Evolutionary conservation across 208 protist genomes (phyloP).

Genomic region (Acanthamoeba sp.): DNA sequence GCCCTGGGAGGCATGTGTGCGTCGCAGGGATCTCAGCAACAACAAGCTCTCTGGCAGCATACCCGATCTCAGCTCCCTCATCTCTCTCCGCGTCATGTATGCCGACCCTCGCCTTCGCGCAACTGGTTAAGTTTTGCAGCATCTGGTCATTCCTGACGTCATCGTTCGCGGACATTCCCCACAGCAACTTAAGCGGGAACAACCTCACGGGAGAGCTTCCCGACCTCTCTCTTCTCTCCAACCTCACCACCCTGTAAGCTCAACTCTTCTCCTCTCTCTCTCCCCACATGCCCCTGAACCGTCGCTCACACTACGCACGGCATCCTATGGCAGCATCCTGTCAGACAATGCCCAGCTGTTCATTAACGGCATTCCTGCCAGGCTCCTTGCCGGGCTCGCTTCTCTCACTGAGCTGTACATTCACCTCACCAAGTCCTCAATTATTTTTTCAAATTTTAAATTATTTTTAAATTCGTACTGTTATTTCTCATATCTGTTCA

Average conservation of each 20-base stretch:
- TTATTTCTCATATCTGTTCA: background rate
- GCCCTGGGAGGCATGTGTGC: background rate
- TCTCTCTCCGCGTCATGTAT: background rate
- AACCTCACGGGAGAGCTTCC: background rate
- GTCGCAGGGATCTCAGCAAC: background rate
- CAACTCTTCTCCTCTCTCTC: background rate
- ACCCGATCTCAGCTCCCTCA: background rate
- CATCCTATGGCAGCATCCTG: background rate
- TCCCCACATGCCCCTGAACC: background rate
- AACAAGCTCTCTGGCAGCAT: background rate
- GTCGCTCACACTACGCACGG: background rate
- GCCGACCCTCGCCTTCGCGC: background rate
- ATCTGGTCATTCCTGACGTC: no score
- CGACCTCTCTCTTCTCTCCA: background rate
- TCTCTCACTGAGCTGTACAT: background rate
- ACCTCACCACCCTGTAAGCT: slow-evolving; percentile 2
- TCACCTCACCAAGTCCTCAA: background rate
- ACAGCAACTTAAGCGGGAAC: background rate
- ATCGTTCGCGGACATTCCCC: background rate
- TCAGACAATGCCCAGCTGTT: background rate
- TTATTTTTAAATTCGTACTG: no score
- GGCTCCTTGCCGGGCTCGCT: background rate
- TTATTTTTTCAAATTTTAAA: background rate
- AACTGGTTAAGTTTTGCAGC: no score
- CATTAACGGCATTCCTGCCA: background rate